phyloP scores from a whole-genome alignment of 805 yeast species.

The Lipomyces starkeyi region DNA sequence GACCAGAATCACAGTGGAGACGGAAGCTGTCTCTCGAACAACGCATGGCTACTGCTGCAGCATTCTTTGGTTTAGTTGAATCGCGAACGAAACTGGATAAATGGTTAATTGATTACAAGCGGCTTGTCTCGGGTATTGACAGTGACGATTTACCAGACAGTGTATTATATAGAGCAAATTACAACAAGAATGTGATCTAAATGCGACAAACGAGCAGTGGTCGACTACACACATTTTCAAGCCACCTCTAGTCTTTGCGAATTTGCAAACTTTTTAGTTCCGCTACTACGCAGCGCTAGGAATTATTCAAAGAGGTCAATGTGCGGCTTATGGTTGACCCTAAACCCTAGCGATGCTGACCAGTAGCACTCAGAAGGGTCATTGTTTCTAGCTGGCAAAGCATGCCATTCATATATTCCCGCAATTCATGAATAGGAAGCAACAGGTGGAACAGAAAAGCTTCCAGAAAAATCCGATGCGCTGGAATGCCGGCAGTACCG shows the following conservation, averaged over 20 bases:
- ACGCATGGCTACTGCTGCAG: conserved; percentile 3
- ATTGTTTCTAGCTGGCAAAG: no score
- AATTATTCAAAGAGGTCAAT: background rate
- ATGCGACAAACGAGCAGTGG: background rate
- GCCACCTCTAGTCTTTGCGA: background rate
- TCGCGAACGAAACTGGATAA: background rate
- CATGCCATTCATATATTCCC: no score
- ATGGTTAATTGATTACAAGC: background rate
- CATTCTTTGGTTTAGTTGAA: background rate
- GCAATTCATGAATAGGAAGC: no score
- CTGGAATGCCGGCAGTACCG: no score
- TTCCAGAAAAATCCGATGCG: no score
- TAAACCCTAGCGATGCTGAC: no score
- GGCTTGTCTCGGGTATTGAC: background rate
- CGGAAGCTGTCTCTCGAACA: background rate
- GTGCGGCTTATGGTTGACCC: background rate
- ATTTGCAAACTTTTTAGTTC: background rate
- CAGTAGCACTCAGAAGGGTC: no score
- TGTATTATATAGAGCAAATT: background rate
- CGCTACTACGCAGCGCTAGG: background rate
- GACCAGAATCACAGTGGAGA: background rate
- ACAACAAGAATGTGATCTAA: background rate
- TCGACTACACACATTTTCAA: background rate
- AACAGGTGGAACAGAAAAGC: no score
- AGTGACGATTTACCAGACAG: background rate